Evolutionary conservation across 352 stramenopile genomes (phyloP), one percentile per base, ranked within the genome.

Genomic region (Globisporangium takayamanum): DNA sequence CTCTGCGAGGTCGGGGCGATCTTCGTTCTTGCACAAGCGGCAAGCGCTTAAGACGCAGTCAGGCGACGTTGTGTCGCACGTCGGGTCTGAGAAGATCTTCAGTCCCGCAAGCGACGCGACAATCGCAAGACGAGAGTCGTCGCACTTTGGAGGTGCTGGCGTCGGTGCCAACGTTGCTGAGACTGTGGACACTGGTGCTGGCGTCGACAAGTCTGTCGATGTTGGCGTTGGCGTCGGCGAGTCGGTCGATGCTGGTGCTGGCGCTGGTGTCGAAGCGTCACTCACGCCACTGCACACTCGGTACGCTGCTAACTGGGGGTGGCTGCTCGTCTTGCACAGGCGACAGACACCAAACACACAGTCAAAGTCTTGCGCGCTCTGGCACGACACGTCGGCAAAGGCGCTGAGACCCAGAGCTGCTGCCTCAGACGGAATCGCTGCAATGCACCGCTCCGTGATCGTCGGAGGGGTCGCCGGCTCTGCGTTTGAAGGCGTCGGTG

Each of bases 1-100:
- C 50, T 37, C 7, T 18, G 30, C 50, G 50, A 55, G 50, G 8
- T 44, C 50, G 3, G 33, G 50, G 18, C 28, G 30, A 16, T 55
- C 50, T 45, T 37, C n/a, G 30, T n/a, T 20, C 50, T 55, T 55
- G 33, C 50, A 55, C 11, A 55, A 16, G 5, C 50, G 50, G 30
- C 50, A 55, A 7, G 10, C 25, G 1, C 50, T 30, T 3, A 55
- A 18, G 28, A 55, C 7, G 20, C 50, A 55, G 11, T 33, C 50
- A 0, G 30, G 15, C 6, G 50, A 16, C 16, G 30, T 7, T 8
- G 16, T 12, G 18, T 20, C 25, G n/a, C 50, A 55, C n/a, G 50
- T 33, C 20, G 30, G 28, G 16, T 55, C 50, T 15, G 30, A 28
- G 14, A 55, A 55, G 30, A 55, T 41, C 8, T 16, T 18, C 2